Evolutionary conservation across 495 filamentous ascomycete genomes (phyloP).

Genomic region (Xylaria venustula): DNA sequence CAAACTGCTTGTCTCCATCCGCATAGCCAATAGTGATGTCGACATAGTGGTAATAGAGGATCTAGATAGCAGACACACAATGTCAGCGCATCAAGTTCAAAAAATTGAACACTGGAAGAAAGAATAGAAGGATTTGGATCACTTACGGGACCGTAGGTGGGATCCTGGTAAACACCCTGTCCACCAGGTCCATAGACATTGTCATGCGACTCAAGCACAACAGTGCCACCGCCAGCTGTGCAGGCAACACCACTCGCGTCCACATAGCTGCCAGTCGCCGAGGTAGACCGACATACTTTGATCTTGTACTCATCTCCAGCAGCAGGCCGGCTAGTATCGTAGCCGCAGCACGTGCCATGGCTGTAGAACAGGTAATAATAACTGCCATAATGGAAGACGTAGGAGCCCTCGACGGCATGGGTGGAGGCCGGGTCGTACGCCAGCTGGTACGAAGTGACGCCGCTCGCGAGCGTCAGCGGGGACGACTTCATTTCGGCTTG

Average conservation of each 20-base stretch:
- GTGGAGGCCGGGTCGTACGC: slow-evolving; percentile 54
- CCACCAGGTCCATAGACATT: slow-evolving; percentile 71
- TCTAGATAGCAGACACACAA: slow-evolving; percentile 21
- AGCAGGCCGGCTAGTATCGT: slow-evolving; percentile 46
- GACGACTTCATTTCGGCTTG: slow-evolving; percentile 56
- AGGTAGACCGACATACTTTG: slow-evolving; percentile 57
- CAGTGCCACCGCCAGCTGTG: slow-evolving; percentile 59
- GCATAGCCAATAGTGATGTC: slow-evolving; percentile 64
- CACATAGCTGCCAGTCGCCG: slow-evolving; percentile 56
- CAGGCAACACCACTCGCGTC: slow-evolving; percentile 59
- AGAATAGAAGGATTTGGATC: slow-evolving; percentile 42
- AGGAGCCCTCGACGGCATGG: slow-evolving; percentile 59
- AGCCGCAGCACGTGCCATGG: slow-evolving; percentile 60
- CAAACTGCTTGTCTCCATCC: slow-evolving; percentile 64
- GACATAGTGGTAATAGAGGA: slow-evolving; percentile 72
- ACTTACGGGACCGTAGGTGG: slow-evolving; percentile 33
- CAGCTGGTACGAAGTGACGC: slow-evolving; percentile 44
- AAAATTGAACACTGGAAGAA: no score
- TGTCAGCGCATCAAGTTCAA: slow-evolving; percentile 28
- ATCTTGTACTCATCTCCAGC: slow-evolving; percentile 66
- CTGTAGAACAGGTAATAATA: slow-evolving; percentile 71
- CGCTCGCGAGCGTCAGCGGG: slow-evolving; percentile 22
- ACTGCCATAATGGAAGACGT: slow-evolving; percentile 51
- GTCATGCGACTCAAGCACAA: slow-evolving; percentile 60
- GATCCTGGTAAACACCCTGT: slow-evolving; percentile 49